Percentiles rank a stretch among this genome's conserved stretches.
Conservation (phyloP, 164 flowering plant genomes). For the grape (Vitis vinifera) region ASM3070453v1 NC_081810.1:23807001-23807500, state of each 20-base stretch:
- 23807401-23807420: constrained; percentile 29
- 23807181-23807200: too few species aligned
- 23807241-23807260: constrained; percentile 32
- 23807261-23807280: constrained; percentile 31
- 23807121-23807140: too few species aligned
- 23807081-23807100: too few species aligned
- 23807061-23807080: too few species aligned
- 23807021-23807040: too few species aligned
- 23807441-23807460: background rate
- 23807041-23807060: too few species aligned
- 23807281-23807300: constrained; percentile 24
- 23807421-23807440: constrained; percentile 20
- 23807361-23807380: constrained; percentile 33
- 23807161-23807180: too few species aligned
- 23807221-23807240: constrained; percentile 20
- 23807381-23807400: constrained; percentile 30
- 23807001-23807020: too few species aligned
- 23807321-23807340: constrained; percentile 23
- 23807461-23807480: constrained; percentile 4
- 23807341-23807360: constrained; percentile 19
- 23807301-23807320: constrained; percentile 35
- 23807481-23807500: constrained; percentile 5
- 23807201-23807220: background rate
- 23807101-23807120: too few species aligned
- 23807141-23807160: too few species aligned